Evolutionary conservation across 441 rosid species (phyloP), one percentile per base, ranked within the genome.

Genomic region (Corymbia calophylla): DNA sequence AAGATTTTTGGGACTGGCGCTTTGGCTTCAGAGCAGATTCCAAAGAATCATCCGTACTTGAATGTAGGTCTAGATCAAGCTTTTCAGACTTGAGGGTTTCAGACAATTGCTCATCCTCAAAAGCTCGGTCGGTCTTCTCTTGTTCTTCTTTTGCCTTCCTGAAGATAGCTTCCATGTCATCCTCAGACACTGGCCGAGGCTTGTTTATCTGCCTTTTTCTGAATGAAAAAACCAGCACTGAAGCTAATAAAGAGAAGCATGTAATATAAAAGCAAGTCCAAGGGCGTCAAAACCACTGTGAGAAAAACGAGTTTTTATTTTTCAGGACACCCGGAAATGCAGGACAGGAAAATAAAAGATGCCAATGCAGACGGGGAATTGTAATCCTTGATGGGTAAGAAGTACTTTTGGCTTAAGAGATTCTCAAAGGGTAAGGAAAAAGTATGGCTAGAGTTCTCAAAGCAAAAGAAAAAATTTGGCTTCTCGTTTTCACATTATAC

Each of bases 121-220:
- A 97, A 90, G 95, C 98, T 90, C 84, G 92, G 89, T 97, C 96
- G 35, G 91, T 91, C 66, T 94, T 95, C 91, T 94, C 97, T 91
- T 96, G 97, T 91, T 94, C 98, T 91, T 94, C 97, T 93, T 95
- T 95, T 89, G 95, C 98, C 89, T 94, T 95, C 81, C 66, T 92
- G 94, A 96, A 95, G 51, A 97, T 93, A 25, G 95, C 94, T 91
- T 97, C 97, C 90, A 97, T 93, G 68, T 97, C 98, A 89, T 92
- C 93, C 8, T 56, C 90, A 14, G 96, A 93, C 66, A 97, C 96
- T 27, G 97, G 97, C 91, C 96, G 94, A 51, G 99, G 99, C 90
- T 93, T 95, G 91, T 94, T 94, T 89, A 97, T 97, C 92, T 95
- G 96, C 89, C 93, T 94, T 93, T 92, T 95, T 64, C 99, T 97